A percentile compares a stretch with the other conserved stretches of the same genome.
phyloP scores from a whole-genome alignment of 1,284 basidiomycete genomes.

The Cutaneotrichosporon sp. region DNA sequence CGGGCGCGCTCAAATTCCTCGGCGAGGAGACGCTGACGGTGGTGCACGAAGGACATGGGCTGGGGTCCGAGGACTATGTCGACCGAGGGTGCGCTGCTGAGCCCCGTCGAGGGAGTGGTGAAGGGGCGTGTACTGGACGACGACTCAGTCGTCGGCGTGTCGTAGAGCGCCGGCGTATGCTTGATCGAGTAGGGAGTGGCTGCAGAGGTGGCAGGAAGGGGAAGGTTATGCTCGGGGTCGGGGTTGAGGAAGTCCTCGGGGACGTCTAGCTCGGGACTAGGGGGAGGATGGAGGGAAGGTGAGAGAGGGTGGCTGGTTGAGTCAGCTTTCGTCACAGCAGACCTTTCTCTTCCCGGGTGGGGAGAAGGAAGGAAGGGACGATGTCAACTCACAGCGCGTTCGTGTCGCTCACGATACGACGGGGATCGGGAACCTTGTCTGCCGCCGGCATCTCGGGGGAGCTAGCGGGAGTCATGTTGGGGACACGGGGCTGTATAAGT shows the following conservation, averaged over 20 bases:
- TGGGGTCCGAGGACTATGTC: slow-evolving; percentile 24
- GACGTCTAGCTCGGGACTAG: slow-evolving; percentile 1
- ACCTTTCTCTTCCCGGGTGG: too few relatives aligned
- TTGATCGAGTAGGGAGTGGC: slow-evolving; percentile 11
- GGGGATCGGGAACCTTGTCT: background rate
- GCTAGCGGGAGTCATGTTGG: background rate
- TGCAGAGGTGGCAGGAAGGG: background rate
- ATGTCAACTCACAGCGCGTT: background rate
- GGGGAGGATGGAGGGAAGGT: slow-evolving; percentile 3
- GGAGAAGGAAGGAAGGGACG: background rate
- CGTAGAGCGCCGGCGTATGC: too few relatives aligned
- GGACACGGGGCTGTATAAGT: too few relatives aligned
- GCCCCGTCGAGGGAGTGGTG: slow-evolving; percentile 9
- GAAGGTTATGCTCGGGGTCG: too few relatives aligned
- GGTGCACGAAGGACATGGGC: slow-evolving; percentile 18
- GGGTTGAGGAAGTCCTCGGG: too few relatives aligned
- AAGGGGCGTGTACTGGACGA: slow-evolving; percentile 12
- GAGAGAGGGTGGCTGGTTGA: background rate
- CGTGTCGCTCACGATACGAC: slow-evolving; percentile 1
- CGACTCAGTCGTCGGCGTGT: too few relatives aligned
- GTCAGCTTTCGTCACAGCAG: too few relatives aligned
- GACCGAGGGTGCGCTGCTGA: slow-evolving; percentile 9
- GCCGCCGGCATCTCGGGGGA: background rate
- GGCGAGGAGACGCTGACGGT: slow-evolving; percentile 9
- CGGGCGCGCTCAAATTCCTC: slow-evolving; percentile 9